Evolutionary conservation across 177 flowering plant genomes (phyloP).

Genomic region (Tripterygium wilfordii): DNA sequence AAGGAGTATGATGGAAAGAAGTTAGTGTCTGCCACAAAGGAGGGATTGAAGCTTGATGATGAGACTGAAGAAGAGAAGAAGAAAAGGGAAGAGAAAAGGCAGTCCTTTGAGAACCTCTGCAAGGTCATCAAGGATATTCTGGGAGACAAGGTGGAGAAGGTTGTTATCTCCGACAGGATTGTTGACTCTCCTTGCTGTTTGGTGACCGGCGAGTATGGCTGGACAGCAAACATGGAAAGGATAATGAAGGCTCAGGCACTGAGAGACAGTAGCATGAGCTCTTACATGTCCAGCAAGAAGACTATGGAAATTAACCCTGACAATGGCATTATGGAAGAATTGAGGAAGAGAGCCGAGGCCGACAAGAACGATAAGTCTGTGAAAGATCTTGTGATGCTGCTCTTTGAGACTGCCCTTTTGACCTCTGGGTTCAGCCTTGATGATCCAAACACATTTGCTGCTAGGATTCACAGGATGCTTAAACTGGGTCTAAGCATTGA

Average conservation of each 20-base stretch:
- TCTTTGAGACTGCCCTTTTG: slow-evolving; percentile 32
- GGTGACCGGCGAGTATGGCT: slow-evolving; percentile 25
- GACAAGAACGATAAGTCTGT: too few relatives aligned
- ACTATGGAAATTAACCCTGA: slow-evolving; percentile 30
- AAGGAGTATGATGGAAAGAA: slow-evolving; percentile 48
- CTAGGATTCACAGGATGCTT: slow-evolving; percentile 34
- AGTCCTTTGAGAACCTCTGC: slow-evolving; percentile 25
- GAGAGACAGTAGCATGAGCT: slow-evolving; percentile 17
- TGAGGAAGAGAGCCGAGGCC: slow-evolving; percentile 30
- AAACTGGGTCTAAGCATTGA: slow-evolving; percentile 32
- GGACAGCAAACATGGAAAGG: slow-evolving; percentile 28
- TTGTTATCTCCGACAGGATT: slow-evolving; percentile 24
- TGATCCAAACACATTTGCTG: slow-evolving; percentile 30
- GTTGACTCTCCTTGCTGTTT: slow-evolving; percentile 24
- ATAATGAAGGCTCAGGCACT: slow-evolving; percentile 31
- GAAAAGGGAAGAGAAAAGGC: slow-evolving; percentile 21
- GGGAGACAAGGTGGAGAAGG: slow-evolving; percentile 27
- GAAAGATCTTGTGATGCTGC: slow-evolving; percentile 23
- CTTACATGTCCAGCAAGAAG: slow-evolving; percentile 30
- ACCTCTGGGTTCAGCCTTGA: slow-evolving; percentile 36
- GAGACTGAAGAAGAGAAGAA: slow-evolving; percentile 25
- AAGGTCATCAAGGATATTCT: slow-evolving; percentile 25
- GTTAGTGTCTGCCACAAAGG: slow-evolving; percentile 26
- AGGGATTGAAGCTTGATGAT: slow-evolving; percentile 27
- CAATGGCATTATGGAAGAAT: slow-evolving; percentile 27